Conservation (phyloP, 73 alveolate species). For the Urostyla sp. region DNA sequence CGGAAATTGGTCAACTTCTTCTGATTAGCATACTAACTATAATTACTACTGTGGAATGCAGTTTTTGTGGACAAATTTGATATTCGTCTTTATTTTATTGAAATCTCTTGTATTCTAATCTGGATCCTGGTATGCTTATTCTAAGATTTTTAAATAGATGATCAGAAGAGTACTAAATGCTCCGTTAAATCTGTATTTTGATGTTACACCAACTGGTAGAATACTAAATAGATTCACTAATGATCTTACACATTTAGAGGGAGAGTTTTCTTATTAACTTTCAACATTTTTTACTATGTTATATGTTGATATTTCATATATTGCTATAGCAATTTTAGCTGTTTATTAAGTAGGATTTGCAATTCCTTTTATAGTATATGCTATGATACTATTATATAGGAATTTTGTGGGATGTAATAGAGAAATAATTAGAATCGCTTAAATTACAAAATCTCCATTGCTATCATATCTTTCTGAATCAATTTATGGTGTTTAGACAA, state of each 20-base stretch:
- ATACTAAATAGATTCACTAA: constrained; percentile 85
- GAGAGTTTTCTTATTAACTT: constrained; percentile 16
- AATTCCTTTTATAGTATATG: neutral
- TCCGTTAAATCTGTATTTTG: constrained; percentile 91
- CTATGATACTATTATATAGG: constrained; percentile 1
- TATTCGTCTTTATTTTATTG: constrained; percentile 6
- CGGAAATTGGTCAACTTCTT: constrained; percentile 49
- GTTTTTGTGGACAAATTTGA: constrained; percentile 11
- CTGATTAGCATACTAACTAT: neutral
- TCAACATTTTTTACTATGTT: neutral
- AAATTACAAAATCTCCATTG: constrained; percentile 89
- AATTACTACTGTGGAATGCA: constrained; percentile 19
- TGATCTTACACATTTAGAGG: constrained; percentile 57
- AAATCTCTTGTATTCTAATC: neutral
- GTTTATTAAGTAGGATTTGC: constrained; percentile 4
- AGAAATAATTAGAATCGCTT: constrained; percentile 88
- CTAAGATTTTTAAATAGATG: neutral
- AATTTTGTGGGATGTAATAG: constrained; percentile 50
- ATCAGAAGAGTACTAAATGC: constrained; percentile 56
- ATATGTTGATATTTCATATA: neutral
- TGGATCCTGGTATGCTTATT: constrained; percentile 3
- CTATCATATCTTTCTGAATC: constrained; percentile 88
- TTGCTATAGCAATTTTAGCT: constrained; percentile 7
- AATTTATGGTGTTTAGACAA: constrained; percentile 85
- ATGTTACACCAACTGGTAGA: constrained; percentile 93